phyloP scores from a whole-genome alignment of 2,329 filamentous ascomycete species.

The Trichophyton benhamiae region DNA sequence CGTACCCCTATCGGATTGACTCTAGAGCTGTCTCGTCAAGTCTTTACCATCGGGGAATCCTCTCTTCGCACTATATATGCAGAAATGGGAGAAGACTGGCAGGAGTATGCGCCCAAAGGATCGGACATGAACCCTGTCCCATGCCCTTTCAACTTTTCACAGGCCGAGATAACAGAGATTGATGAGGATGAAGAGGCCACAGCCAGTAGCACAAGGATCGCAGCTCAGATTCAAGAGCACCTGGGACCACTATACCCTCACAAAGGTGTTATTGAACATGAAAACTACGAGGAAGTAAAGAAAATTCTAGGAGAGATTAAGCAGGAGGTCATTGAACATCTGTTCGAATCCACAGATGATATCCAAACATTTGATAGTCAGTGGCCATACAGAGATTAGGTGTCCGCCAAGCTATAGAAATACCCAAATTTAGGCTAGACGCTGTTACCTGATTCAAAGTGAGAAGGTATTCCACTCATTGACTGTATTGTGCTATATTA shows the following conservation, averaged over 20 bases:
- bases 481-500: too few species aligned
- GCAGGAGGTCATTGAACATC: conserved; percentile 5
- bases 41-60: conserved; percentile 19
- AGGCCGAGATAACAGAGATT: conserved; percentile 4
- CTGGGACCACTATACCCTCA: conserved; percentile 8
- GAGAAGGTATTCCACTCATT: too few species aligned
- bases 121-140: not conserved
- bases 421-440: not conserved
- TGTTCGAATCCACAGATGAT: not conserved
- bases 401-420: not conserved
- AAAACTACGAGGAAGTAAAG: conserved; percentile 10
- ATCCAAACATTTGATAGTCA: not conserved
- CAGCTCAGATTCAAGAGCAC: not conserved
- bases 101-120: not conserved
- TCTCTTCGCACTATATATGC: conserved; percentile 19
- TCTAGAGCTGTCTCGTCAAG: conserved; percentile 20
- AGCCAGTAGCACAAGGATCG: conserved; percentile 5
- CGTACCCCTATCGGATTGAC: conserved; percentile 15
- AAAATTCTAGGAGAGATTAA: conserved; percentile 2
- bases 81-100: conserved; percentile 5
- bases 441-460: too few species aligned
- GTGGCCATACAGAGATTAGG: not conserved
- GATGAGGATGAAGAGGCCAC: conserved; percentile 2
- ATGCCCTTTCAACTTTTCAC: conserved; percentile 4
- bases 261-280: conserved; percentile 6